phyloP scores from a whole-genome alignment of 2,329 filamentous ascomycete genomes.

The Fusarium floridanum region DNA sequence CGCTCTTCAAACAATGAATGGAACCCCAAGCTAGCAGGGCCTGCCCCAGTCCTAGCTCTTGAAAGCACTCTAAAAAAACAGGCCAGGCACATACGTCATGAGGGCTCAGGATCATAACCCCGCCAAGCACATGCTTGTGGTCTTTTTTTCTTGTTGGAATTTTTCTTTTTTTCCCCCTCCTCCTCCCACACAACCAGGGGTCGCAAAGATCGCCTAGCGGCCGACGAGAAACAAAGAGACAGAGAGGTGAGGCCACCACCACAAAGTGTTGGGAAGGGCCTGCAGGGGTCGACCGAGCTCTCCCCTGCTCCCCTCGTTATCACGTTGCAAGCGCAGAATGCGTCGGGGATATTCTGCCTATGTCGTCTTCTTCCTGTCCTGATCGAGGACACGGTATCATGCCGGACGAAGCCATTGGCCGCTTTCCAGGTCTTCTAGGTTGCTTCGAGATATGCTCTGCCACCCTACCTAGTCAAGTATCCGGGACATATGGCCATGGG shows the following conservation, averaged over 20 bases:
- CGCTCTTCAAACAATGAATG: neutral
- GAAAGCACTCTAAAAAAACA: neutral
- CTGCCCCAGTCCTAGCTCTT: neutral
- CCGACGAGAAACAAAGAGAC: neutral
- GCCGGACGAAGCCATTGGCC: slow-evolving; percentile 1
- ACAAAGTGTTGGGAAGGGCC: slow-evolving; percentile 2
- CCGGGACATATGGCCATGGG: neutral
- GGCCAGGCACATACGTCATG: slow-evolving; percentile 4
- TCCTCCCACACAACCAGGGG: neutral
- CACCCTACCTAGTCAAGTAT: slow-evolving; percentile 1
- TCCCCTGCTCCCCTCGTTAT: neutral
- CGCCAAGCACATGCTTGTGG: slow-evolving; percentile 10
- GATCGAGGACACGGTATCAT: slow-evolving; percentile 5
- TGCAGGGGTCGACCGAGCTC: neutral
- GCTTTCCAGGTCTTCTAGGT: neutral
- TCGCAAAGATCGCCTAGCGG: neutral
- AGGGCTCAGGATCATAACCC: slow-evolving; percentile 1
- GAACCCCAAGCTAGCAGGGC: neutral
- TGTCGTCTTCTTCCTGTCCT: slow-evolving; percentile 4
- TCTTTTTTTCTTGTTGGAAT: neutral
- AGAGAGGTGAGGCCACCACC: neutral
- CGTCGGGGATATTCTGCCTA: slow-evolving; percentile 7
- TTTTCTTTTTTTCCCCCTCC: neutral
- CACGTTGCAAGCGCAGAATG: slow-evolving; percentile 5
- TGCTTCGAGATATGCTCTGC: neutral